Evolutionary conservation across 352 stramenopile species (phyloP).

Genomic region (Globisporangium lucens): DNA sequence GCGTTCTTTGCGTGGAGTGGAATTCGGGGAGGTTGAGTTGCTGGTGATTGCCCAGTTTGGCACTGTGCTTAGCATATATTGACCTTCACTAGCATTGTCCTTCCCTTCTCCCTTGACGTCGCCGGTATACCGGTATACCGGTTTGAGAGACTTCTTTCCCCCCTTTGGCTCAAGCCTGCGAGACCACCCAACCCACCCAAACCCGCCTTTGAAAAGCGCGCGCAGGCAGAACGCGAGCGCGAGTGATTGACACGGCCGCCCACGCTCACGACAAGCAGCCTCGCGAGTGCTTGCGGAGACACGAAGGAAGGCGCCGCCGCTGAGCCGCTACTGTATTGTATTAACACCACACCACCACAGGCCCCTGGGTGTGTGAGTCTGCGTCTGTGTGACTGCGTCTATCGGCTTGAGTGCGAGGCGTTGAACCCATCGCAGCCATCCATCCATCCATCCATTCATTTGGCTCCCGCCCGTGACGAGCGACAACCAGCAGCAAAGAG

Average conservation of each 20-base stretch:
- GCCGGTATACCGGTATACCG: background rate
- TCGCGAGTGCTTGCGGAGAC: conserved; percentile 1
- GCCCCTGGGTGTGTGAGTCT: background rate
- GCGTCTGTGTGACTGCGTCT: background rate
- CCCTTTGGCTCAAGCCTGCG: background rate
- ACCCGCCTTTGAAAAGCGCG: conserved; percentile 9
- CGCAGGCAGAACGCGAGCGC: background rate
- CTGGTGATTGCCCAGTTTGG: no score
- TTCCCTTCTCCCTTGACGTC: background rate
- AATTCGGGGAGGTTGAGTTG: no score
- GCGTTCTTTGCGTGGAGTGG: no score
- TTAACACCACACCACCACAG: background rate
- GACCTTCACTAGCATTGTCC: background rate
- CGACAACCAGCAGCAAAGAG: background rate
- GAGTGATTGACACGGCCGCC: conserved; percentile 6
- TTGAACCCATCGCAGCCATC: conserved; percentile 8
- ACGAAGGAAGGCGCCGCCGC: background rate
- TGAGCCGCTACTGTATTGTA: background rate
- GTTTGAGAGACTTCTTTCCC: background rate
- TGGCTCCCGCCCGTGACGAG: background rate
- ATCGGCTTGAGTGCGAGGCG: background rate
- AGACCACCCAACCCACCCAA: conserved; percentile 3
- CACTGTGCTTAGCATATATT: background rate
- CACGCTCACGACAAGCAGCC: background rate
- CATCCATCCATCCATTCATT: conserved; percentile 7